A percentile compares a stretch with the other conserved stretches of the same genome.
Evolutionary conservation across 345 rosid species (phyloP).

Genomic region (Cardiospermum halicacabum): DNA sequence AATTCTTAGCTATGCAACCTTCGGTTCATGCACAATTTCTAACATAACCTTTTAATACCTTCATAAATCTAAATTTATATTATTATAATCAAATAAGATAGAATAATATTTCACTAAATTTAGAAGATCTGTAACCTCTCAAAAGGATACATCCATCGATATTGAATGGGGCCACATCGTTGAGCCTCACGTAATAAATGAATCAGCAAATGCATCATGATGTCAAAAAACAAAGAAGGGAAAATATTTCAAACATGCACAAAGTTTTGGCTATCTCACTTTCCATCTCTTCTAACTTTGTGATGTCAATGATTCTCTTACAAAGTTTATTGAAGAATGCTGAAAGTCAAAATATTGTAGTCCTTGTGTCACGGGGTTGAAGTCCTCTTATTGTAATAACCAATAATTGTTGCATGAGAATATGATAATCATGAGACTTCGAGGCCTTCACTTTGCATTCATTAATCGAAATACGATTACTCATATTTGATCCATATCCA

Average conservation of each 20-base stretch:
- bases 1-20: not conserved
- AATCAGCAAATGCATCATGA: not conserved
- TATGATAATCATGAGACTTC: not conserved
- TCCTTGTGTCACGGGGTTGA: not conserved
- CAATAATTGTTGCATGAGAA: not conserved
- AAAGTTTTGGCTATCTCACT: not conserved
- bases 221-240: not conserved
- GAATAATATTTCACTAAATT: too few species aligned
- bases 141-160: constrained; percentile 9
- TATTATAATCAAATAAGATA: too few species aligned
- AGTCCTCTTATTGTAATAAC: not conserved
- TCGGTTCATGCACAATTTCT: not conserved
- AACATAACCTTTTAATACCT: not conserved
- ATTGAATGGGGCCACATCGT: not conserved
- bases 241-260: not conserved
- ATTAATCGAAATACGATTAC: not conserved
- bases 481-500: not conserved
- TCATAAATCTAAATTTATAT: not conserved
- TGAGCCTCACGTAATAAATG: not conserved
- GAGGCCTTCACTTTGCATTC: not conserved
- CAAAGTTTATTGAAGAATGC: not conserved
- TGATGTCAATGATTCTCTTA: not conserved
- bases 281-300: not conserved
- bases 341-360: not conserved
- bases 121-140: too few species aligned